Base-by-base conservation (phyloP, 768 basidiomycete species). In the Psilocybe sp. region DNA sequence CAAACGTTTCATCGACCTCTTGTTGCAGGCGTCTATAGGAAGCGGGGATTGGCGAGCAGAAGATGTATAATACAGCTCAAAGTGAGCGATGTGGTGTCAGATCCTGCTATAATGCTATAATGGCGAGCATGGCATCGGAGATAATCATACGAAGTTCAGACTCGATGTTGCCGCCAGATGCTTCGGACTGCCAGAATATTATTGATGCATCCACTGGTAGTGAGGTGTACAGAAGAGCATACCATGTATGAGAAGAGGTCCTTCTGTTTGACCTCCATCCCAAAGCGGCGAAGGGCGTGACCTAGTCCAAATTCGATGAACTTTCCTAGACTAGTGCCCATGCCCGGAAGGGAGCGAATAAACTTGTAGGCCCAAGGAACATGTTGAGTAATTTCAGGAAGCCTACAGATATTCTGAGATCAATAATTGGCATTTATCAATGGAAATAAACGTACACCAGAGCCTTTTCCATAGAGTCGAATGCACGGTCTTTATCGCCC, bases 101-200 rank as follows among this genome's bases (percentile, higher is more conserved):
- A 63, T 1, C 65, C 67, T n/a, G n/a, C n/a, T n/a, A n/a, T n/a
- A n/a, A n/a, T 6, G 65, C 67, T 11, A 69, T 52, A 18, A 69
- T 66, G 1, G 64, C 58, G 10, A 66, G 56, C 2, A 56, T 42
- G 16, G 56, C 51, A 36, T 66, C 58, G 7, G 50, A 55, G 5
- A 62, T 45, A n/a, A 62, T 54, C 12, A 46, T 44, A 7, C 49
- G 46, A 4, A 52, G 50, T 15, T 60, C 34, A 40, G 50, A 37
- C 19, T 53, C 52, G 8, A 46, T 32, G 31, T n/a, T 31, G 12
- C 56, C n/a, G n/a, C n/a, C 57, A 10, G 53, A 46, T 3, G 52
- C 56, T 44, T 59, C 60, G 15, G 52, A 51, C 52, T 59, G 38
- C 2, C 31, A 35, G 23, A 7, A 8, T 6, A 39, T 36, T 37